These are phyloP conservation scores for Termitomyces heimii DNA, from an alignment of 768 basidiomycete species.

Conservation along the genomic window DNA sequence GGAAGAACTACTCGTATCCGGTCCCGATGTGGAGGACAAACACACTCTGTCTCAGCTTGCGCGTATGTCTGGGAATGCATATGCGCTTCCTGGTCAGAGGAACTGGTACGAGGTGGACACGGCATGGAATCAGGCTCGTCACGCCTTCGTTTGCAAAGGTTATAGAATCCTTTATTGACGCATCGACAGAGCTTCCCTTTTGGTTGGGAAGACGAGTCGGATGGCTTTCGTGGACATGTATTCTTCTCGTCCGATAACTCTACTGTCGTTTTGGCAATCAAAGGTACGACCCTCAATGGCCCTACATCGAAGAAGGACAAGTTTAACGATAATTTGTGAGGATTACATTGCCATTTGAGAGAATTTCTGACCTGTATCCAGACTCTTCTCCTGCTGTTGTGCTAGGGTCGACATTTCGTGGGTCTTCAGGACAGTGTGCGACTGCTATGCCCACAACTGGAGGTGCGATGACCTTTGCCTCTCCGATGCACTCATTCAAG, in stretches of 20 bases:
- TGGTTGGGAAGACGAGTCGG: conserved; percentile 70
- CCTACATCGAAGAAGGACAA: conserved; percentile 89
- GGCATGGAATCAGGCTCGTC: conserved; percentile 59
- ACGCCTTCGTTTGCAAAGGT: not conserved
- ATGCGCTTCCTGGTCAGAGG: conserved; percentile 60
- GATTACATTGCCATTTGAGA: not conserved
- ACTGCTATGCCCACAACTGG: conserved; percentile 70
- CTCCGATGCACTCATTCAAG: conserved; percentile 75
- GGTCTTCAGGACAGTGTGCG: conserved; percentile 80
- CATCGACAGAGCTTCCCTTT: conserved; percentile 65
- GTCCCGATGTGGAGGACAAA: conserved; percentile 73
- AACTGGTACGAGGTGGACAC: conserved; percentile 82
- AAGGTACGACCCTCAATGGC: conserved; percentile 79
- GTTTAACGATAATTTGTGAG: conserved; percentile 79
- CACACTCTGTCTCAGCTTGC: conserved; percentile 81
- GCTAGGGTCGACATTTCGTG: conserved; percentile 86
- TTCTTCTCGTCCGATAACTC: conserved; percentile 75
- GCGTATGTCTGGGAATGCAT: conserved; percentile 87
- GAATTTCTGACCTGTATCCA: conserved; percentile 5
- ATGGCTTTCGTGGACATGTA: conserved; percentile 89
- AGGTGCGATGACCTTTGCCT: conserved; percentile 80
- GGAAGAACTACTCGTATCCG: conserved; percentile 60
- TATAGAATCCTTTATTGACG: conserved; percentile 5
- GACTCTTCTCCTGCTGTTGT: conserved; percentile 88
- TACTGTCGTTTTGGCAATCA: conserved; percentile 84